Percentiles rank a stretch among this genome's conserved stretches.
phyloP scores from a whole-genome alignment of 805 yeast genomes.

The Ogataea zsoltii region DNA sequence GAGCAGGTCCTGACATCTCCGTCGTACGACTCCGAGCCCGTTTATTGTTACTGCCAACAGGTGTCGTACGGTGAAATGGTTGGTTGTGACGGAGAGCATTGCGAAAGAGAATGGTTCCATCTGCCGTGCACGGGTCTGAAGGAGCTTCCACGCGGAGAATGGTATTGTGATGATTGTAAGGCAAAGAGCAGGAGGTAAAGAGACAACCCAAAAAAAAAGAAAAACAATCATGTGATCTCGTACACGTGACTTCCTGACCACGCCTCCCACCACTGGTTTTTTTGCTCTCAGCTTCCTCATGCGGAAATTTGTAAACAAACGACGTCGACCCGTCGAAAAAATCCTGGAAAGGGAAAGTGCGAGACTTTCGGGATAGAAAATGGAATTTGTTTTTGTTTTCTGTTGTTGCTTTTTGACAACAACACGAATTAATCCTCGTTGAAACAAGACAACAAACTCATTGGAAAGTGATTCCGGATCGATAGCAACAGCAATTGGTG shows the following conservation, averaged over 20 bases:
- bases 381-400: slow-evolving; percentile 7
- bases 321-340: slow-evolving; percentile 16
- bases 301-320: slow-evolving; percentile 19
- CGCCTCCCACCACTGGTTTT: background rate
- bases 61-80: slow-evolving; percentile 99
- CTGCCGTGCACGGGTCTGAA: slow-evolving; percentile 87
- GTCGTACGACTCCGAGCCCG: slow-evolving; percentile 55
- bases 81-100: slow-evolving; percentile 94
- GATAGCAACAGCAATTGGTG: background rate
- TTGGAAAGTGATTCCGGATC: background rate
- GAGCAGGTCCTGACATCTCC: slow-evolving; percentile 16
- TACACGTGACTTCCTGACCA: background rate
- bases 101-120: slow-evolving; percentile 95
- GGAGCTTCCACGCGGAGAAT: slow-evolving; percentile 82
- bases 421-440: background rate
- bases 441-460: no score
- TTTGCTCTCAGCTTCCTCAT: slow-evolving; percentile 1
- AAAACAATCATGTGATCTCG: background rate
- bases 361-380: background rate
- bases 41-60: slow-evolving; percentile 94
- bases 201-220: no score
- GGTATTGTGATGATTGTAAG: slow-evolving; percentile 75
- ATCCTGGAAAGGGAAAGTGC: background rate
- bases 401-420: slow-evolving; percentile 1
- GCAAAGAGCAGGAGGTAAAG: slow-evolving; percentile 15